Conservation (phyloP, 2,329 filamentous ascomycete genomes). For the Pezicula neosporulosa region DNA sequence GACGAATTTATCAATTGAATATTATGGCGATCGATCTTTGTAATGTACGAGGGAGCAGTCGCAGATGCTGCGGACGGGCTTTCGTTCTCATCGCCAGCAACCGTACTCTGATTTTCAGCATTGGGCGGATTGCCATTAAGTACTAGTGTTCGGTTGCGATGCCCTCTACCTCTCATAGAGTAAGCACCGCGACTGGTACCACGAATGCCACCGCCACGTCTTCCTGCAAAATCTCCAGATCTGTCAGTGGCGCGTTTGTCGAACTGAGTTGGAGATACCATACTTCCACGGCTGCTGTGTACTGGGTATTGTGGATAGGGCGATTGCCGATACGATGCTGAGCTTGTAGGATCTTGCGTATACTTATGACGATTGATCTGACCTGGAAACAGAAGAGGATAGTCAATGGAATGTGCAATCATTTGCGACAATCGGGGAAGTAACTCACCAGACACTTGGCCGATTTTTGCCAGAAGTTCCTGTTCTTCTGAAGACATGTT, state of each 20-base stretch:
- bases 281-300: slow-evolving; percentile 16
- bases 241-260: slow-evolving; percentile 12
- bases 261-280: slow-evolving; percentile 1
- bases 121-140: slow-evolving; percentile 43
- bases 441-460: slow-evolving; percentile 50
- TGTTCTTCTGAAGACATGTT: slow-evolving; percentile 49
- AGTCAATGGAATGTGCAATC: slow-evolving; percentile 31
- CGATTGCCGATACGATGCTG: slow-evolving; percentile 24
- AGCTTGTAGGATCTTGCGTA: slow-evolving; percentile 37
- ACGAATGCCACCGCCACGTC: slow-evolving; percentile 20
- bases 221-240: slow-evolving; percentile 18
- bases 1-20: slow-evolving; percentile 79
- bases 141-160: slow-evolving; percentile 61
- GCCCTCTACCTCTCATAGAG: slow-evolving; percentile 34
- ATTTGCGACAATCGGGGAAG: slow-evolving; percentile 38
- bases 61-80: slow-evolving; percentile 4
- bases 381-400: slow-evolving; percentile 40
- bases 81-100: slow-evolving; percentile 15
- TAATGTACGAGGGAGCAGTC: slow-evolving; percentile 55
- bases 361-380: slow-evolving; percentile 80
- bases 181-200: slow-evolving; percentile 22
- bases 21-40: slow-evolving; percentile 66
- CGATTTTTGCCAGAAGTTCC: slow-evolving; percentile 51
- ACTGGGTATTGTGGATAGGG: slow-evolving; percentile 9
- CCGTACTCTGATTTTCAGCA: neutral